Conservation (phyloP, 345 rosid species). For the Rhodamnia argentea region DNA sequence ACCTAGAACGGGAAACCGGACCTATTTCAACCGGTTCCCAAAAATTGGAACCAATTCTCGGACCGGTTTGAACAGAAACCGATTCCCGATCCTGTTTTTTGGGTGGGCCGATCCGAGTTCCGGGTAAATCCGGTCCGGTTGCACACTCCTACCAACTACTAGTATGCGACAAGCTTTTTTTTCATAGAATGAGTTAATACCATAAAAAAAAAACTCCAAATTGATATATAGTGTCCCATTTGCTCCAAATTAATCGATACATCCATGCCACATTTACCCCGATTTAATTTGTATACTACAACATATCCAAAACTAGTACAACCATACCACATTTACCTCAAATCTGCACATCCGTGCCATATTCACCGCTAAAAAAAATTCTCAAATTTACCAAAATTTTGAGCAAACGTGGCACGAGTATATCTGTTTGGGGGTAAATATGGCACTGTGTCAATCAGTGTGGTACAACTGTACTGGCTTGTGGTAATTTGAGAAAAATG, state of each 20-base stretch:
- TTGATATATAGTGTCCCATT: accelerated
- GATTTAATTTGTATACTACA: no score
- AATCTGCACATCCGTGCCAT: no score
- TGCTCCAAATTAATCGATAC: not conserved
- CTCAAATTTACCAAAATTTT: accelerated
- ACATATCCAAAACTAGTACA: accelerated
- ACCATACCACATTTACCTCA: accelerated
- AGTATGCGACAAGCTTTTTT: no score
- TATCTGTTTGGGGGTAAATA: accelerated
- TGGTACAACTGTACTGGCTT: not conserved
- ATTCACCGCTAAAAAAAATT: not conserved
- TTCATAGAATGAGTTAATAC: not conserved
- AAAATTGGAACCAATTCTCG: no score
- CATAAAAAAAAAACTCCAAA: not conserved
- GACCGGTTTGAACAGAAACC: no score
- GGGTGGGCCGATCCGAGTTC: no score
- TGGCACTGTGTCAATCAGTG: no score
- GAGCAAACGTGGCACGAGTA: not conserved
- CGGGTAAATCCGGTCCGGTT: no score
- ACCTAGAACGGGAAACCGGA: no score
- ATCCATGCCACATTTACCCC: not conserved
- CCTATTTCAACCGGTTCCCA: no score
- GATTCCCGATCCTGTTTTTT: no score
- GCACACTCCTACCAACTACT: not conserved
- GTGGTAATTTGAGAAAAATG: not conserved